Percentiles rank a stretch among this genome's conserved stretches.
Evolutionary conservation across 129 eudicot species (phyloP).

Genomic region (Cynara cardunculus): DNA sequence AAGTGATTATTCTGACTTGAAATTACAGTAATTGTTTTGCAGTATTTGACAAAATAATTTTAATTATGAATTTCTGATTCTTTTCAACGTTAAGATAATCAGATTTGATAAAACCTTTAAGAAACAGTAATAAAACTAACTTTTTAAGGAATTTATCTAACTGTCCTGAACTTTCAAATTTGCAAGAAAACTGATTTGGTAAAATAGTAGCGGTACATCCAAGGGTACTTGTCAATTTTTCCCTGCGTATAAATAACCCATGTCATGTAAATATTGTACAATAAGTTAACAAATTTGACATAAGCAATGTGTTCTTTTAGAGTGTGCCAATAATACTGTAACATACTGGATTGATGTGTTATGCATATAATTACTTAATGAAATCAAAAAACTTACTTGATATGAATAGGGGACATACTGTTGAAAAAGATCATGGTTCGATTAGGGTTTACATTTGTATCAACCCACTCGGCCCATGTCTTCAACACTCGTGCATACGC

Average conservation of each 20-base stretch:
- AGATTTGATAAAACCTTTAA: neutral
- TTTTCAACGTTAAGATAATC: no score
- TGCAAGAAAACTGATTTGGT: neutral
- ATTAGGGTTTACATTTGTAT: constrained; percentile 59
- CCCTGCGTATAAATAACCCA: neutral
- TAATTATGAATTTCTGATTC: no score
- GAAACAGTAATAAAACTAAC: no score
- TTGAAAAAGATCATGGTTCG: constrained; percentile 74
- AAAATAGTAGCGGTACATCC: neutral
- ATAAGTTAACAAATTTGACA: no score
- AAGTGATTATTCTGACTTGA: neutral
- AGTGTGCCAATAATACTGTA: no score
- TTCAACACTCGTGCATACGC: constrained; percentile 66
- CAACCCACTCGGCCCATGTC: constrained; percentile 85
- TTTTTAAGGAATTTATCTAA: no score
- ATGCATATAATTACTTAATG: neutral
- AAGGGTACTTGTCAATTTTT: neutral
- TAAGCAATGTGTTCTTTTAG: neutral
- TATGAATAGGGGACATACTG: constrained; percentile 96
- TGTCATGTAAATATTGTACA: neutral
- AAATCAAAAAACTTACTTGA: constrained; percentile 52
- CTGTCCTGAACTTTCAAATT: no score
- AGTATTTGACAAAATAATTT: no score
- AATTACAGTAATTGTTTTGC: neutral
- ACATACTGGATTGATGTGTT: neutral